Percentiles rank a stretch among this genome's conserved stretches.
Conservation (phyloP, 345 rosid species). For the Raphanus raphanistrum region DNA sequence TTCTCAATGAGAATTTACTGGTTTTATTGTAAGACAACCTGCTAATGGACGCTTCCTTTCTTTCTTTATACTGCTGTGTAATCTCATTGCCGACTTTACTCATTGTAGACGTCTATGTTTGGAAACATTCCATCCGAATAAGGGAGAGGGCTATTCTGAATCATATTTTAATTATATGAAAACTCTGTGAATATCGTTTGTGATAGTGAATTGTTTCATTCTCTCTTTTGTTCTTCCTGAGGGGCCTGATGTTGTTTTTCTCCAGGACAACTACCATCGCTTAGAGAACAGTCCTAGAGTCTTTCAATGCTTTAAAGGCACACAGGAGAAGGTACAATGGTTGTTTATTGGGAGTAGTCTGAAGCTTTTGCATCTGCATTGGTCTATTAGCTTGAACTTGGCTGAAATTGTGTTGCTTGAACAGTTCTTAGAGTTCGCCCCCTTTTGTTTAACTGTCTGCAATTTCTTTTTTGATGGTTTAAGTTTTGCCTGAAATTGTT, state of each 20-base stretch:
- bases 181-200: not conserved
- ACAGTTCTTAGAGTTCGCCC: not conserved
- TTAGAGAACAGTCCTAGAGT: conserved; percentile 75
- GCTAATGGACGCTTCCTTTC: conserved; percentile 73
- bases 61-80: conserved; percentile 45
- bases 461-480: conserved; percentile 39
- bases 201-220: conserved; percentile 21
- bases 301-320: conserved; percentile 81
- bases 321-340: conserved; percentile 99
- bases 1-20: conserved; percentile 83
- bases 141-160: conserved; percentile 30
- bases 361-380: conserved; percentile 1
- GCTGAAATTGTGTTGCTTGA: not conserved
- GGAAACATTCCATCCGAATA: conserved; percentile 26
- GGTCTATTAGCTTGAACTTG: not conserved
- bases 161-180: not conserved
- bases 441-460: not conserved
- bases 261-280: conserved; percentile 85
- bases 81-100: conserved; percentile 51
- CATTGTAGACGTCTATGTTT: conserved; percentile 45
- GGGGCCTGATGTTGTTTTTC: conserved; percentile 78
- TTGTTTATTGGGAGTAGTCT: conserved; percentile 64
- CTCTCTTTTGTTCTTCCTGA: conserved; percentile 38
- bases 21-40: conserved; percentile 94
- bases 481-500: conserved; percentile 1